Conservation (phyloP, 495 filamentous ascomycete genomes). For the Mycothermus thermophilus region DNA sequence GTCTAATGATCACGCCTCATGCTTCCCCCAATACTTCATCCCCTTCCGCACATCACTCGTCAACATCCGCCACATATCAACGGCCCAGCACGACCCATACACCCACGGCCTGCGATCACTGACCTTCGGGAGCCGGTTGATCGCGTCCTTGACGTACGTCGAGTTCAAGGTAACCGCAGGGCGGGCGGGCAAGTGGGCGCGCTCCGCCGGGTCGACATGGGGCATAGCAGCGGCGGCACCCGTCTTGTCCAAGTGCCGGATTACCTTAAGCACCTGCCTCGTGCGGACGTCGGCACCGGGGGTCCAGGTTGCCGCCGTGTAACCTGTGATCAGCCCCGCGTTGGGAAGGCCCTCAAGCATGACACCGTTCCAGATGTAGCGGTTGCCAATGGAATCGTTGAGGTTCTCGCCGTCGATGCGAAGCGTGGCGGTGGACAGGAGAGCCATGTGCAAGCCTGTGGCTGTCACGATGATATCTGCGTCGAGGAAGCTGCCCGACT, state of each 20-base stretch:
- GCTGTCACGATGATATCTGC: constrained; percentile 66
- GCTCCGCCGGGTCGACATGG: constrained; percentile 7
- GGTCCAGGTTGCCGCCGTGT: constrained; percentile 46
- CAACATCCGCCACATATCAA: constrained; percentile 15
- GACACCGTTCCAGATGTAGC: constrained; percentile 40
- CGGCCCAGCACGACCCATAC: constrained; percentile 17
- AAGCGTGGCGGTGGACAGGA: constrained; percentile 38
- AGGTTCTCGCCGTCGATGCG: constrained; percentile 42
- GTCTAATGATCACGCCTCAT: no score
- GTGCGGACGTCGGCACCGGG: constrained; percentile 26
- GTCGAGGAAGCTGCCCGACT: constrained; percentile 41
- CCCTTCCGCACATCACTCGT: constrained; percentile 20
- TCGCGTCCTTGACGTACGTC: constrained; percentile 21
- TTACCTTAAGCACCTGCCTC: constrained; percentile 23
- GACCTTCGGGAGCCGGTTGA: constrained; percentile 18
- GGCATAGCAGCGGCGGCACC: constrained; percentile 22
- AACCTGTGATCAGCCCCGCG: constrained; percentile 23
- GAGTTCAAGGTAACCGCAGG: constrained; percentile 16
- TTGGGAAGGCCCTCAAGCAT: constrained; percentile 31
- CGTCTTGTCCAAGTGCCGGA: constrained; percentile 22
- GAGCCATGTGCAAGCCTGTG: constrained; percentile 49
- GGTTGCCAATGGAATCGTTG: constrained; percentile 36
- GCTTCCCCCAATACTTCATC: no score
- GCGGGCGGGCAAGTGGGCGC: constrained; percentile 6
- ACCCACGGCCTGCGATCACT: constrained; percentile 23